Conservation (phyloP, 345 rosid genomes). For the Euphorbia lathyris region DNA sequence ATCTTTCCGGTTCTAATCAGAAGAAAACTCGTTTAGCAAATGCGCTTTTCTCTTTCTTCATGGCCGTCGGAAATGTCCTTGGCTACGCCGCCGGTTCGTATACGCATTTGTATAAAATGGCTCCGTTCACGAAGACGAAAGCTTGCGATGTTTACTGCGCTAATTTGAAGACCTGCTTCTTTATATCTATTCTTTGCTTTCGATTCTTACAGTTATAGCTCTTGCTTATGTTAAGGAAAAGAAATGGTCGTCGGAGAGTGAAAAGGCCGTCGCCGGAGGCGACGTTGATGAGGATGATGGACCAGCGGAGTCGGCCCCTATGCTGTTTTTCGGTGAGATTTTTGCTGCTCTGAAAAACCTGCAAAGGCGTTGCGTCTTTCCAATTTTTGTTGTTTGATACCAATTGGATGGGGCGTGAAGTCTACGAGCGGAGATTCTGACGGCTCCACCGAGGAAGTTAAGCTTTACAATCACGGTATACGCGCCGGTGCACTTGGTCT, state of each 20-base stretch:
- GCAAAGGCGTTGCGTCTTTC: constrained; percentile 92
- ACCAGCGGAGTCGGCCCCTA: background rate
- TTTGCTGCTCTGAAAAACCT: no score
- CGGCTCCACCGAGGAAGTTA: no score
- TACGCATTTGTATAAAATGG: no score
- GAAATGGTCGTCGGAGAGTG: constrained; percentile 31
- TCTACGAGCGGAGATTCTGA: constrained; percentile 70
- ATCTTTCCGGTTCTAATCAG: constrained; percentile 53
- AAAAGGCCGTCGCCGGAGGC: background rate
- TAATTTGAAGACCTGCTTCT: constrained; percentile 74
- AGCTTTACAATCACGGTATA: constrained; percentile 59
- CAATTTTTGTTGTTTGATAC: constrained; percentile 82
- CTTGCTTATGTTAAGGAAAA: constrained; percentile 46
- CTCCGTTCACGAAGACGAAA: constrained; percentile 69
- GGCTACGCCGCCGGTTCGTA: constrained; percentile 81
- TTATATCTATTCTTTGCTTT: constrained; percentile 58
- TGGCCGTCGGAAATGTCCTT: constrained; percentile 87
- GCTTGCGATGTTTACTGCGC: constrained; percentile 85
- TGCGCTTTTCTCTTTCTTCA: constrained; percentile 70
- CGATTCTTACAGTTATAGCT: constrained; percentile 38
- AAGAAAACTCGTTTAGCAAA: constrained; percentile 56
- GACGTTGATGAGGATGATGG: constrained; percentile 4
- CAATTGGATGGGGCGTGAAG: constrained; percentile 91
- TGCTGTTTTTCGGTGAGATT: constrained; percentile 38
- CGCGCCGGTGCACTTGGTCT: constrained; percentile 79